phyloP scores from a whole-genome alignment of 352 stramenopile species.

The Globisporangium recalcitrans region DNA sequence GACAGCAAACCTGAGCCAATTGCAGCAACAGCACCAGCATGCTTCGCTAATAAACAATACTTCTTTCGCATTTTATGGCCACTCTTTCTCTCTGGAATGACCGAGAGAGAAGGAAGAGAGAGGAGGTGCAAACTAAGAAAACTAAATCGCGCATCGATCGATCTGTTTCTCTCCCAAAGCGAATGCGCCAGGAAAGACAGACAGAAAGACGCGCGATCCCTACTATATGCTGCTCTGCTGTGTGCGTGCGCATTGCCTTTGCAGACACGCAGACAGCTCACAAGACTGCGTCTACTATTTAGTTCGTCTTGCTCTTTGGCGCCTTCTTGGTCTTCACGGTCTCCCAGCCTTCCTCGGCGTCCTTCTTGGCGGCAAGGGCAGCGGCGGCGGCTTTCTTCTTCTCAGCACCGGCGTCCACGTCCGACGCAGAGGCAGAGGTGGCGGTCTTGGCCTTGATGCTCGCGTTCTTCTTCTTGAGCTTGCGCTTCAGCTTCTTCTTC shows the following conservation, averaged over 20 bases:
- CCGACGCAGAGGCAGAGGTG: slow-evolving; percentile 14
- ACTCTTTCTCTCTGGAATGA: neutral
- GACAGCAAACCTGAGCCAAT: neutral
- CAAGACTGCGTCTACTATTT: slow-evolving; percentile 8
- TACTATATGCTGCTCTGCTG: slow-evolving; percentile 4
- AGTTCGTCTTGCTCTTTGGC: slow-evolving; percentile 57
- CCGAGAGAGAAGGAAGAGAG: neutral
- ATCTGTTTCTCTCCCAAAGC: neutral
- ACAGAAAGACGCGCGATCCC: neutral
- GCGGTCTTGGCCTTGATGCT: slow-evolving; percentile 51
- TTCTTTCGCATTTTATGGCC: slow-evolving; percentile 2
- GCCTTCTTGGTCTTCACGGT: slow-evolving; percentile 68
- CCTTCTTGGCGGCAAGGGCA: slow-evolving; percentile 42
- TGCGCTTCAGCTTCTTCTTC: slow-evolving; percentile 77
- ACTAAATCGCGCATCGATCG: slow-evolving; percentile 2
- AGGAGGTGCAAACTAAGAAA: slow-evolving; percentile 13
- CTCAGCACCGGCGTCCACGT: slow-evolving; percentile 37
- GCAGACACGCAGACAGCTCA: neutral
- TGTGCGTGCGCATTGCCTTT: neutral
- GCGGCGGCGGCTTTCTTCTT: slow-evolving; percentile 43
- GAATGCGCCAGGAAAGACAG: neutral
- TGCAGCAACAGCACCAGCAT: neutral
- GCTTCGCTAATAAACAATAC: slow-evolving; percentile 16
- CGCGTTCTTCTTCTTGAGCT: slow-evolving; percentile 76
- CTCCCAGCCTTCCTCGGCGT: slow-evolving; percentile 74